Evolutionary conservation across 177 flowering plant species (phyloP).

Genomic region (Vitis hybrid): DNA sequence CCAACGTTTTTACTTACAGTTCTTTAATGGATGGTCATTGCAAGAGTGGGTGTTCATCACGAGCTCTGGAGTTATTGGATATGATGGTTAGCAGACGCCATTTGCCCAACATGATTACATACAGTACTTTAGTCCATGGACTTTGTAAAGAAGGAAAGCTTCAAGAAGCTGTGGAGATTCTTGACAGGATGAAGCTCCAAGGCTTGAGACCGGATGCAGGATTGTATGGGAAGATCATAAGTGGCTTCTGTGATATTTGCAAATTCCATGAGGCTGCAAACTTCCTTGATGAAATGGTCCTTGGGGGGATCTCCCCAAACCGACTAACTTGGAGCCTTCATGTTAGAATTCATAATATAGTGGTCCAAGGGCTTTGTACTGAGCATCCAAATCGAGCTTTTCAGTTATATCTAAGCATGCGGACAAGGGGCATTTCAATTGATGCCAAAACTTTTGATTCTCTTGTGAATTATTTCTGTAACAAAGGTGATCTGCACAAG

Average conservation of each 20-base stretch:
- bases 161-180: conserved; percentile 54
- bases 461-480: conserved; percentile 49
- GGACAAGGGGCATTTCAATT: conserved; percentile 55
- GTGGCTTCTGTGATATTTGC: conserved; percentile 47
- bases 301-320: conserved; percentile 55
- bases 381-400: conserved; percentile 48
- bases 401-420: conserved; percentile 62
- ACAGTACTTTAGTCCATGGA: conserved; percentile 65
- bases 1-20: conserved; percentile 67
- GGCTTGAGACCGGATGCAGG: conserved; percentile 87
- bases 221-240: conserved; percentile 63
- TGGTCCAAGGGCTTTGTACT: conserved; percentile 62
- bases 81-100: conserved; percentile 40
- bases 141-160: conserved; percentile 67
- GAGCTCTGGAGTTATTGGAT: conserved; percentile 51
- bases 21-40: conserved; percentile 67
- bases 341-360: conserved; percentile 57
- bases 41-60: conserved; percentile 46
- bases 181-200: conserved; percentile 89
- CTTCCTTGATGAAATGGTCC: conserved; percentile 86
- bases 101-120: conserved; percentile 63
- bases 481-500: conserved; percentile 61
- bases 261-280: conserved; percentile 79
- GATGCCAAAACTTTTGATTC: conserved; percentile 42
- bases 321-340: conserved; percentile 70